Percentiles rank a stretch among this genome's conserved stretches.
These are phyloP conservation scores for Fragaria nilgerrensis DNA, from an alignment of 306 rosid genomes.

Conservation along the genomic window DNA sequence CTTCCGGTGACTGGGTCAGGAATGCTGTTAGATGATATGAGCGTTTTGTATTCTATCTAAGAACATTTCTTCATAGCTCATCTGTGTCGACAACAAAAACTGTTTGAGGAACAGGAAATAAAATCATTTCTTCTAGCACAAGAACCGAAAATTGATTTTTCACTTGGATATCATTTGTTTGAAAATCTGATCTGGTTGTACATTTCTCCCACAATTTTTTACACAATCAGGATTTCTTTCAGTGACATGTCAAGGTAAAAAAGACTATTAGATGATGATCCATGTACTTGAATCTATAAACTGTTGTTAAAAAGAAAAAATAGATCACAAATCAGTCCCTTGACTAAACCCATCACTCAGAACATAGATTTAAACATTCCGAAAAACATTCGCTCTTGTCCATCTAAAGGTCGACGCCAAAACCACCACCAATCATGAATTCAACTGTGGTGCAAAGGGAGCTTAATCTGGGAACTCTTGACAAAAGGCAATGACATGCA, in stretches of 20 bases:
- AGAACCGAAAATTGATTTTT: background rate
- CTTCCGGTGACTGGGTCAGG: background rate
- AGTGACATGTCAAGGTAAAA: background rate
- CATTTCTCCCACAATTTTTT: slow-evolving; percentile 1
- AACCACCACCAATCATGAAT: slow-evolving; percentile 15
- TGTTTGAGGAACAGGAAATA: background rate
- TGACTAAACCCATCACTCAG: slow-evolving; percentile 26
- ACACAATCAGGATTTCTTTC: background rate
- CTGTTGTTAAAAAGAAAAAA: slow-evolving; percentile 3
- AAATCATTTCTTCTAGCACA: background rate
- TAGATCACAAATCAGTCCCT: slow-evolving; percentile 32
- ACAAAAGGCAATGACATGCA: slow-evolving; percentile 16
- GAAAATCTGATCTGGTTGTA: background rate
- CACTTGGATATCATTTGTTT: background rate
- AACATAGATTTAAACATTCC: slow-evolving; percentile 19
- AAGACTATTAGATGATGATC: background rate
- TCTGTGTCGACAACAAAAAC: background rate
- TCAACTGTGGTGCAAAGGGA: slow-evolving; percentile 20
- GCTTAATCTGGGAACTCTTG: slow-evolving; percentile 17
- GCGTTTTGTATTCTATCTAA: too few species aligned
- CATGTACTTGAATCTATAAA: slow-evolving; percentile 11
- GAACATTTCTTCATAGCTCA: too few species aligned
- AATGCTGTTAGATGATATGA: too few species aligned
- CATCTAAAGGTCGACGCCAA: slow-evolving; percentile 13
- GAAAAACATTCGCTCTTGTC: slow-evolving; percentile 20